Conservation (phyloP, 805 yeast genomes). For the Monosporozyma aerobia region DNA sequence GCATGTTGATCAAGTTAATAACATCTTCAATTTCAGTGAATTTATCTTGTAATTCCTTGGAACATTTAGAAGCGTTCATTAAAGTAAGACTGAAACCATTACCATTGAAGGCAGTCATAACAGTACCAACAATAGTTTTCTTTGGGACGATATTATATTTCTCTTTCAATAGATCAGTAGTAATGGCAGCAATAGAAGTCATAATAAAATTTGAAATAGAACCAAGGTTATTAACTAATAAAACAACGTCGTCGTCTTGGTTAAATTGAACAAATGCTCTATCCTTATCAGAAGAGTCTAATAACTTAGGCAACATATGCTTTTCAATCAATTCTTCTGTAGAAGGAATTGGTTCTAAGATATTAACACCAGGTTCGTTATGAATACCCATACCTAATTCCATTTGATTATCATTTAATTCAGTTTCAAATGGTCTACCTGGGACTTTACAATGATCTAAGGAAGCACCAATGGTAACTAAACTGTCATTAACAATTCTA, state of each 20-base stretch:
- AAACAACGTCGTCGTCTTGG: constrained; percentile 54
- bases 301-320: constrained; percentile 51
- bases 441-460: constrained; percentile 88
- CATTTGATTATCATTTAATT: constrained; percentile 51
- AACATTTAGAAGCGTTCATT: constrained; percentile 54
- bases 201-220: constrained; percentile 80
- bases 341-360: constrained; percentile 50
- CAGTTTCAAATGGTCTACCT: constrained; percentile 53
- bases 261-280: constrained; percentile 70
- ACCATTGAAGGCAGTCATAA: constrained; percentile 83
- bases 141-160: constrained; percentile 51
- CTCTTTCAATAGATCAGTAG: constrained; percentile 42
- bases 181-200: constrained; percentile 58
- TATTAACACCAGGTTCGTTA: constrained; percentile 79
- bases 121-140: constrained; percentile 64
- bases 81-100: constrained; percentile 86
- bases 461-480: constrained; percentile 85
- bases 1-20: constrained; percentile 54
- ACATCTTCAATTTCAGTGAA: constrained; percentile 29
- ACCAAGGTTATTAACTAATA: constrained; percentile 79
- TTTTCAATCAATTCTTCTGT: constrained; percentile 49
- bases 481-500: constrained; percentile 45
- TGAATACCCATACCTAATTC: constrained; percentile 96
- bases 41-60: constrained; percentile 29
- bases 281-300: constrained; percentile 58